Base-by-base conservation (phyloP, 495 filamentous ascomycete species). In the Jackrogersella multiformis region DNA sequence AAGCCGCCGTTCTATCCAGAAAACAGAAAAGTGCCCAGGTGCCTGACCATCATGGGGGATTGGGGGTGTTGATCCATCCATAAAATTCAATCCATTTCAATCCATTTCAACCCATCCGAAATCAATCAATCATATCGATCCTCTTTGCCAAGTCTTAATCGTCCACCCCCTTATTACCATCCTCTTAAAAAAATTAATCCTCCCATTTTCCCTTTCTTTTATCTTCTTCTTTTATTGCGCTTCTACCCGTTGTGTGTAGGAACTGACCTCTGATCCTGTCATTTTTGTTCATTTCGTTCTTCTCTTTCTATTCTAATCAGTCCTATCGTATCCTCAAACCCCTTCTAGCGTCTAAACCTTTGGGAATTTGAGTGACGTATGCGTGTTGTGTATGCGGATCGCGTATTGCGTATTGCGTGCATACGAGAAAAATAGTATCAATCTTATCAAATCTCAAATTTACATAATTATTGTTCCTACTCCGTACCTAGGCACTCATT, bases 201-300 rank as follows among this genome's bases (percentile, higher is more conserved):
- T 61, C 61, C 61, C 28, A 10, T 61, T 45, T 56, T 45, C 49
- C 44, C 26, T 30, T 61, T 16, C 39, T 38, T 46, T 18, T 35
- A 16, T 52, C 56, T 56, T 32, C 54, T 45, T 38, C 45, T 32
- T 49, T 30, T 49, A 30, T 52, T 66, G 61, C 56, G 57, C 51
- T 44, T 65, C 51, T 62, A 41, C 67, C 56, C 12, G 49, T 18
- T 60, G 38, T 56, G 49, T 61, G 61, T 58, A 45, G 46, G 67
- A 70, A 62, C 67, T 65, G 41, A 66, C 67, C 57, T 70, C 67
- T 66, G 23, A 70, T 70, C 57, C 67, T 65, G 49, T 70, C 67
- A 30, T 70, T 70, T 35, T 16, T 54, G 55, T 63, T 58, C 53
- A 46, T 45, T 61, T 51, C 28, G 21, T 59, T 21, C 23, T 42